Base-by-base conservation (phyloP, 257 asterid genomes). In the Thymus mandschuricus region DNA sequence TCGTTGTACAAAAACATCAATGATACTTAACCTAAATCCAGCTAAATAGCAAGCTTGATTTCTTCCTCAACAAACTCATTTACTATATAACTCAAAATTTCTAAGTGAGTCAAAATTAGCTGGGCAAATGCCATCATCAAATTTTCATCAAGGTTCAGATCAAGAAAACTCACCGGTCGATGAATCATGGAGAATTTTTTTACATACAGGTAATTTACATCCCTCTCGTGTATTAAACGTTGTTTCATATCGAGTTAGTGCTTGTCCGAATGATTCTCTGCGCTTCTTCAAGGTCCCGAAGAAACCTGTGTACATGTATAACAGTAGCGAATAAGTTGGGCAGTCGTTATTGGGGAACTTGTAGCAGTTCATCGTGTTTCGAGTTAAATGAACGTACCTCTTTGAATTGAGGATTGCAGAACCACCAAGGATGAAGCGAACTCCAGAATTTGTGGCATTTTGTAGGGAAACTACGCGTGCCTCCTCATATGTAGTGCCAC, bases 401-500 rank as follows among this genome's bases (percentile, higher is more conserved):
- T 88, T 88, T 30, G 99, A 94, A 79, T 89, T 94, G 57, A 94
- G 88, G 81, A 92, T 64, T 45, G 91, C 82, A 72, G 99, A 86
- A 68, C 99, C 99, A 54, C 99, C 99, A 13, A 94, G 94, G 76
- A 92, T 80, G 88, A 94, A 94, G 54, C 97, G 97, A 55, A 88
- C 79, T 27, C 99, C 99, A 29, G 98, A 84, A 66, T 88, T 91
- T 1, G 86, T 85, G 60, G 99, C 79, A 66, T 91, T 94, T 76
- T 88, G 95, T 30, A 89, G 81, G 58, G 96, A 82, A 76, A 94
- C 95, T 1, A 88, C 75, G 10, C 99, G 96, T 66, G 99, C 93
- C 83, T 92, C 99, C 85, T 94, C 99, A 61, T 89, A 94, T 49
- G 98, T 92, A 64, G 99, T 89, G 78, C 99, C 99, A 8, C 99